These are phyloP conservation scores for Davidsoniella virescens DNA, from an alignment of 2,329 filamentous ascomycete species.

Conservation along the genomic window DNA sequence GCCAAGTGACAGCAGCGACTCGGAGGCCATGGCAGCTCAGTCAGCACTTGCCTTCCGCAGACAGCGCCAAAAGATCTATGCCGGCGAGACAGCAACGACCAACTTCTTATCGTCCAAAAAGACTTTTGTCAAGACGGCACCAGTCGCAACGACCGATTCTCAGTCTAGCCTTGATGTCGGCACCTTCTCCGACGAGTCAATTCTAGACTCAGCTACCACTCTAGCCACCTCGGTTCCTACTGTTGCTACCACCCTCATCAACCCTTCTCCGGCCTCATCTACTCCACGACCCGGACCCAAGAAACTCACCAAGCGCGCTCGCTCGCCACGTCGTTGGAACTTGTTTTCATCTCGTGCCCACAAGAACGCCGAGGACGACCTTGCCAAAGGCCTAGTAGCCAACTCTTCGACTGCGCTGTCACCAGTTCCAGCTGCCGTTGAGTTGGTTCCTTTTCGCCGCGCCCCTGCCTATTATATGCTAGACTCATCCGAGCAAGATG, in stretches of 20 bases:
- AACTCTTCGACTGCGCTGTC: conserved; percentile 19
- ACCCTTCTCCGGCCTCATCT: background rate
- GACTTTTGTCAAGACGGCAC: conserved; percentile 23
- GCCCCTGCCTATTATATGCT: conserved; percentile 42
- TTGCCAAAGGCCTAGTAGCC: background rate
- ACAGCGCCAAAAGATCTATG: background rate
- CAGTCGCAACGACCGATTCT: conserved; percentile 16
- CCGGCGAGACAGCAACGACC: background rate
- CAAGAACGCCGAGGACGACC: conserved; percentile 18
- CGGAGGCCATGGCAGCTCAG: conserved; percentile 31
- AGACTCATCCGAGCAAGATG: conserved; percentile 39
- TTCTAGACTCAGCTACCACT: background rate
- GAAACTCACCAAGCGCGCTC: conserved; percentile 38
- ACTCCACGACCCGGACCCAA: conserved; percentile 21
- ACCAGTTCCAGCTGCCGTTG: conserved; percentile 31
- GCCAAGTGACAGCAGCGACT: conserved; percentile 41
- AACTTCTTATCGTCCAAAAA: conserved; percentile 27
- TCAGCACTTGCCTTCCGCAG: conserved; percentile 35
- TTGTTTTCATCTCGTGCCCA: conserved; percentile 40
- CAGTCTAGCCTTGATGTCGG: background rate
- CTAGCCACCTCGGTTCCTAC: background rate
- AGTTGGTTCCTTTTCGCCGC: conserved; percentile 30
- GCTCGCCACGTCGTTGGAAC: conserved; percentile 46
- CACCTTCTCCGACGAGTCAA: background rate
- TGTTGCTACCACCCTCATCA: too few species aligned